Percentiles rank a stretch among this genome's conserved stretches.
Conservation (phyloP, 257 asterid genomes). For the Sherardia arvensis region DNA sequence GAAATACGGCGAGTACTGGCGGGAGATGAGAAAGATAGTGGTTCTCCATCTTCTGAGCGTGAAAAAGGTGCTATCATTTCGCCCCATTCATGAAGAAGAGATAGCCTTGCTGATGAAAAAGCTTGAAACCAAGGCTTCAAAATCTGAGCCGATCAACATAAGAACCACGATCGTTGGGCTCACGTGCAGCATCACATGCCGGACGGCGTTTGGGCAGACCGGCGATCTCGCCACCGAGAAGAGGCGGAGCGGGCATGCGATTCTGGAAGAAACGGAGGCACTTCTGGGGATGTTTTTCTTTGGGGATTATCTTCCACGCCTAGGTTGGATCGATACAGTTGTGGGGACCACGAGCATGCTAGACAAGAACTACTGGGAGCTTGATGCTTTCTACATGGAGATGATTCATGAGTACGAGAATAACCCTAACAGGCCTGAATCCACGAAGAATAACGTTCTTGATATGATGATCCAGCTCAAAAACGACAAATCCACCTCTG, state of each 20-base stretch:
- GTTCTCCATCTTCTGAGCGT: constrained; percentile 2
- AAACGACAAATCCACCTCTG: neutral
- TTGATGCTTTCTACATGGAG: constrained; percentile 26
- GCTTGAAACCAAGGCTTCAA: neutral
- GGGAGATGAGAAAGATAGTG: constrained; percentile 11
- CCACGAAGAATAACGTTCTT: constrained; percentile 15
- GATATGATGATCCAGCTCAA: constrained; percentile 15
- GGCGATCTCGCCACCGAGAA: neutral
- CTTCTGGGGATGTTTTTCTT: neutral
- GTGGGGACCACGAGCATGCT: constrained; percentile 17
- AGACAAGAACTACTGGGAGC: constrained; percentile 9
- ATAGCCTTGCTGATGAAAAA: neutral
- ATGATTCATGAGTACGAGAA: neutral
- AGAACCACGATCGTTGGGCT: neutral
- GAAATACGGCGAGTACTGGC: neutral
- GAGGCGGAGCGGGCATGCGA: neutral
- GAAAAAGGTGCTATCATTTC: neutral
- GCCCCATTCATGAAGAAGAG: neutral
- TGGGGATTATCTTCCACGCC: neutral
- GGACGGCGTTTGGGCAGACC: neutral
- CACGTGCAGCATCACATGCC: neutral
- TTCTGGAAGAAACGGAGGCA: neutral
- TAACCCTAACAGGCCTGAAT: neutral
- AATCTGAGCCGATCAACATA: neutral
- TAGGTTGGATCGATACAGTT: constrained; percentile 23